phyloP scores from a whole-genome alignment of 345 rosid species.

The Hibiscus syriacus region DNA sequence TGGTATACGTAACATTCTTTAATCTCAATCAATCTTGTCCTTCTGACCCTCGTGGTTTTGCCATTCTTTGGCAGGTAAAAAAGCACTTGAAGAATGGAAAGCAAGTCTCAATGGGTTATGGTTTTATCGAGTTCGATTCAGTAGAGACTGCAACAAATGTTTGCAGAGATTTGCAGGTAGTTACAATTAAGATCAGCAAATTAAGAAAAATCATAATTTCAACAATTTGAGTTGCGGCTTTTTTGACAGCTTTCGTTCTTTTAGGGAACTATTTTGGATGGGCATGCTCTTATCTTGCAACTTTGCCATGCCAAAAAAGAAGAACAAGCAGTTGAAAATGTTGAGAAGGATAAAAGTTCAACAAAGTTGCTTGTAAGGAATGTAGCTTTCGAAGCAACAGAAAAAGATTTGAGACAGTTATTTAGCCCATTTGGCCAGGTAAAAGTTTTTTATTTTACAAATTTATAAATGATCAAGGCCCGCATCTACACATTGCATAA shows the following conservation, averaged over 20 bases:
- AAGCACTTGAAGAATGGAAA: conserved; percentile 78
- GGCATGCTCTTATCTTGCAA: conserved; percentile 82
- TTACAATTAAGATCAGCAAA: conserved; percentile 3
- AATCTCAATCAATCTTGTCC: conserved; percentile 8
- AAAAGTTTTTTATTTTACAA: not conserved
- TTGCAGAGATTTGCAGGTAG: conserved; percentile 72
- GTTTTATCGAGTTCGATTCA: conserved; percentile 84
- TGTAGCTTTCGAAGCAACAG: conserved; percentile 93
- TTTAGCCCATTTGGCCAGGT: conserved; percentile 98
- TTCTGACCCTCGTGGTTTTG: conserved; percentile 9
- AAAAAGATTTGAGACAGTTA: conserved; percentile 80
- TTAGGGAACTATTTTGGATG: conserved; percentile 85
- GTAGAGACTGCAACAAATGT: conserved; percentile 64
- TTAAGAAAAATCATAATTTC: not conserved
- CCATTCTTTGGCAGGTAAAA: conserved; percentile 48
- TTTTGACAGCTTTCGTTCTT: not conserved
- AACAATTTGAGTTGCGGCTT: not conserved
- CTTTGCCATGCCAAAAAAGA: conserved; percentile 63
- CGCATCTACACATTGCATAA: not conserved
- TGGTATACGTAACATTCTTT: not conserved
- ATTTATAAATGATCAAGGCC: not conserved
- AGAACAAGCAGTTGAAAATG: conserved; percentile 43
- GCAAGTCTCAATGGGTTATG: conserved; percentile 79
- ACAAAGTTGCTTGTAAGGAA: conserved; percentile 80
- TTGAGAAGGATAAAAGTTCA: conserved; percentile 52